Conservation (phyloP, 2,329 filamentous ascomycete species). For the Epicoccum nigrum region DNA sequence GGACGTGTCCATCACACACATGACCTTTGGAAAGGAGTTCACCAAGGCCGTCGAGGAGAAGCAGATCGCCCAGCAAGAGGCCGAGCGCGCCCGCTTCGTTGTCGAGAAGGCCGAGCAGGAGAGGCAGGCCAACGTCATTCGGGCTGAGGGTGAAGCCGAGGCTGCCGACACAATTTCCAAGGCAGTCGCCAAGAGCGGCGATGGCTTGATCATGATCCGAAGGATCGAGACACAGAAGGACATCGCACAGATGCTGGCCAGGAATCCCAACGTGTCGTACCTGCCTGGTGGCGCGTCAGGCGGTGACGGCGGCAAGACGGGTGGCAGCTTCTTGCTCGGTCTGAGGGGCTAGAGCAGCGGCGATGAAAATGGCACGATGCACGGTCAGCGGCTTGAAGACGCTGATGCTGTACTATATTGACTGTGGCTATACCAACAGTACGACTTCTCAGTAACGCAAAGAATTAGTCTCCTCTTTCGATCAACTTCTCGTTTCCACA, state of each 20-base stretch:
- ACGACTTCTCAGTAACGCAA: conserved; percentile 39
- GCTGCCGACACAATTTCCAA: conserved; percentile 93
- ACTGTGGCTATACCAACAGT: conserved; percentile 26
- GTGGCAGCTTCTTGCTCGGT: conserved; percentile 70
- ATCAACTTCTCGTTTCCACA: neutral
- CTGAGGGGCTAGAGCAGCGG: conserved; percentile 56
- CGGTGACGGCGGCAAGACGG: conserved; percentile 64
- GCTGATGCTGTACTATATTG: conserved; percentile 41
- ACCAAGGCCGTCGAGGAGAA: conserved; percentile 99
- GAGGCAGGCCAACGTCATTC: conserved; percentile 96
- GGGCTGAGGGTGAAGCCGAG: conserved; percentile 97
- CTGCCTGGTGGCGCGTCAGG: conserved; percentile 72
- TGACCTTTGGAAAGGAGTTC: conserved; percentile 99
- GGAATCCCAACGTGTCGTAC: conserved; percentile 96
- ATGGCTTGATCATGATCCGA: conserved; percentile 93
- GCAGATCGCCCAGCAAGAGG: conserved; percentile 99
- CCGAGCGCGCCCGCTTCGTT: conserved; percentile 95
- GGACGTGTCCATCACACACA: conserved; percentile 99
- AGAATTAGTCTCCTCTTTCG: conserved; percentile 45
- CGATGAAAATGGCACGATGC: conserved; percentile 22
- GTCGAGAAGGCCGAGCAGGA: conserved; percentile 99
- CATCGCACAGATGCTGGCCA: conserved; percentile 86
- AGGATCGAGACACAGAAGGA: conserved; percentile 97
- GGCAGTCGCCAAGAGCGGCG: conserved; percentile 90
- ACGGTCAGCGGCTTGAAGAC: conserved; percentile 27